These are phyloP conservation scores for Phalaenopsis aphrodite DNA, from an alignment of 106 monocot genomes.

Conservation along the genomic window DNA sequence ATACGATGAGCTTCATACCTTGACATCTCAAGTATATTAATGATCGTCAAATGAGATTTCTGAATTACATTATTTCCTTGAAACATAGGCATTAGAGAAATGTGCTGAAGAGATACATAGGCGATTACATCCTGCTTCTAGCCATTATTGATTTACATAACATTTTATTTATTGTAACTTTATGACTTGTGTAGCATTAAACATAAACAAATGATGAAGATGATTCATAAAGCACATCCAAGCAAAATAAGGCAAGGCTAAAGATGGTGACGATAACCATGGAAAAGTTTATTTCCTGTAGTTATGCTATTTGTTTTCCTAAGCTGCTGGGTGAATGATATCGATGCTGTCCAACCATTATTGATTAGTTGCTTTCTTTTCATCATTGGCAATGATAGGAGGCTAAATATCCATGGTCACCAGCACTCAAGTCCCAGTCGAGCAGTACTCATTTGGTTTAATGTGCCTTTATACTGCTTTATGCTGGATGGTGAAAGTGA, in stretches of 20 bases:
- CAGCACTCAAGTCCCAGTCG: neutral
- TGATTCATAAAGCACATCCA: too few relatives aligned
- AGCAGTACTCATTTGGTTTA: neutral
- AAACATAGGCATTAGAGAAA: too few relatives aligned
- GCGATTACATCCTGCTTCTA: too few relatives aligned
- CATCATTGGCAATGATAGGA: constrained; percentile 3
- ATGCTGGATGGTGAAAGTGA: neutral
- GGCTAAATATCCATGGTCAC: constrained; percentile 3
- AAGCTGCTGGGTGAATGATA: neutral
- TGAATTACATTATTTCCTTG: too few relatives aligned
- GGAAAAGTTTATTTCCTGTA: neutral
- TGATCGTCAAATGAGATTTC: too few relatives aligned
- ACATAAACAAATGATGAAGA: too few relatives aligned
- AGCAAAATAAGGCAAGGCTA: neutral
- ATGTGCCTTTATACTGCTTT: neutral
- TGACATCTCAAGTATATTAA: too few relatives aligned
- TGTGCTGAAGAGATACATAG: too few relatives aligned
- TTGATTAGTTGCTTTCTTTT: neutral
- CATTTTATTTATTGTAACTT: too few relatives aligned
- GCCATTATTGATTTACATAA: too few relatives aligned
- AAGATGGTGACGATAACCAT: neutral
- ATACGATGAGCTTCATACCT: too few relatives aligned
- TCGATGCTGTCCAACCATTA: neutral
- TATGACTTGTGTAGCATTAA: too few relatives aligned
- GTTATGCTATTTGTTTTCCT: neutral